phyloP scores from a whole-genome alignment of 495 filamentous ascomycete genomes.

The Collariella sp. region DNA sequence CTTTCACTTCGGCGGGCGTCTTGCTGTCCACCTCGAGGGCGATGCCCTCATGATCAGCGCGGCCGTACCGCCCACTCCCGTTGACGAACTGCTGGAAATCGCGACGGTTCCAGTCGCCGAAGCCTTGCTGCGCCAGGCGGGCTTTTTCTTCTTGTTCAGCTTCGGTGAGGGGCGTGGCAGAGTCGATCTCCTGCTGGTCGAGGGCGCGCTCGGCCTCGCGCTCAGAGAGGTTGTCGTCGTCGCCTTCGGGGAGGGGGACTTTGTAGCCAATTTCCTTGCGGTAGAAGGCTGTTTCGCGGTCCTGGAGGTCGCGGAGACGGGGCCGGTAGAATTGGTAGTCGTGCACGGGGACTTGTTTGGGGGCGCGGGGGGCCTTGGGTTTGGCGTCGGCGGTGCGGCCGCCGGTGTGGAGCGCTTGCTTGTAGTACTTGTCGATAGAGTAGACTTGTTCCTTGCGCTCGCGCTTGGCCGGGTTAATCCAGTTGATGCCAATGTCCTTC shows the following conservation, averaged over 20 bases:
- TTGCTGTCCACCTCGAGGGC: constrained; percentile 89
- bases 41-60: constrained; percentile 73
- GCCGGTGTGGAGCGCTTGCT: constrained; percentile 78
- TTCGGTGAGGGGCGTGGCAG: constrained; percentile 80
- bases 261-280: constrained; percentile 95
- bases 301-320: constrained; percentile 76
- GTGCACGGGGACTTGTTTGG: constrained; percentile 84
- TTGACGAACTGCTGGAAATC: constrained; percentile 99
- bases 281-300: constrained; percentile 90
- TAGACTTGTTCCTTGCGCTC: constrained; percentile 98
- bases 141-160: constrained; percentile 82
- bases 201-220: constrained; percentile 81
- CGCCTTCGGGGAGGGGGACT: constrained; percentile 70
- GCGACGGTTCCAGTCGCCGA: constrained; percentile 87
- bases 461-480: constrained; percentile 98
- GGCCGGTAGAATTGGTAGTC: constrained; percentile 97
- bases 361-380: constrained; percentile 89
- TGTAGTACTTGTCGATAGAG: constrained; percentile 98
- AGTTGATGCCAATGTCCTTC: constrained; percentile 89
- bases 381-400: constrained; percentile 80
- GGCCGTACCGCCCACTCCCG: constrained; percentile 84
- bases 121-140: constrained; percentile 70
- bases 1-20: constrained; percentile 69
- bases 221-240: constrained; percentile 73
- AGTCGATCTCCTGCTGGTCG: constrained; percentile 88